Evolutionary conservation across 192 early-diverging fungal species (phyloP), one percentile per base, ranked within the genome.

Genomic region (Rhizophagus prolifer): DNA sequence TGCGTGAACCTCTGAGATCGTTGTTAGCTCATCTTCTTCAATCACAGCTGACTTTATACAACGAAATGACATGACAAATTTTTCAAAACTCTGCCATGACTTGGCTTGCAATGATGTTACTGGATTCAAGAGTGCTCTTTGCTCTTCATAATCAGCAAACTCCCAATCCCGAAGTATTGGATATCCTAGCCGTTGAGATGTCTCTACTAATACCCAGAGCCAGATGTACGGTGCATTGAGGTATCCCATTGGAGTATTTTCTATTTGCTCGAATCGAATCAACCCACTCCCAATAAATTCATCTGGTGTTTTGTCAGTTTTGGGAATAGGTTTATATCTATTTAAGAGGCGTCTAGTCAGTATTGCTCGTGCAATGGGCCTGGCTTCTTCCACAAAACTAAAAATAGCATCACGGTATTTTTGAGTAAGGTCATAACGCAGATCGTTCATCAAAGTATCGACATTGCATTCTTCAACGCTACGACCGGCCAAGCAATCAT

Each of bases 151-250:
- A 44, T 74, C 72, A 62, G 2, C 21, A 25, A 63, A 63, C 1
- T 16, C 1, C 60, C 59, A 74, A 25, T 74, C 36, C 31, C 59
- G 9, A 74, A 63, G 72, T 41, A 65, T 26, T 58, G 47, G 26
- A 71, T 71, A 50, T 54, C 47, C 59, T 30, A 58, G 0, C 74
- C 30, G 2, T 62, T 16, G 31, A 54, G 72, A 69, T n/a, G 59
- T 62, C 16, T 78, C 28, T 72, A 72, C 66, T 34, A 82, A 60
- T 59, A 82, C 72, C 76, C 79, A 82, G 34, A 80, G 5, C 82
- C 79, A 82, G 23, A 82, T 79, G 23, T 80, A 82, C 21, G 76
- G 78, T 63, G 76, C 78, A 38, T 38, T 70, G 44, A 80, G 69
- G 30, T 77, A 77, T 69, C 74, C 74, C 9, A 0, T 71, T 71